phyloP scores from a whole-genome alignment of 192 early-diverging fungal species.

The Phycomyces nitens region DNA sequence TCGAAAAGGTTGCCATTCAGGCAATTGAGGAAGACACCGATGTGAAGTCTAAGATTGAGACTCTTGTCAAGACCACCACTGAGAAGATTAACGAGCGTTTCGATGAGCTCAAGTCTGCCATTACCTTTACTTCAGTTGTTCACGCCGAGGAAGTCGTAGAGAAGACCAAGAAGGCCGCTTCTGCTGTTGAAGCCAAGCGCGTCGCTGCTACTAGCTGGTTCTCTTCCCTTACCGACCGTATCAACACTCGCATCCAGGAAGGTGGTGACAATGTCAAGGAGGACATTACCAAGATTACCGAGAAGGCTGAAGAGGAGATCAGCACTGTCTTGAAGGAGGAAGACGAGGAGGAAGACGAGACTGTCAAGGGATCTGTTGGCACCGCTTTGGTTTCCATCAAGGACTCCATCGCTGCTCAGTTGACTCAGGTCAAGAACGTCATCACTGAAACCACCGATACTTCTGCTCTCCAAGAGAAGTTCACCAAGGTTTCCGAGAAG shows the following conservation, averaged over 20 bases:
- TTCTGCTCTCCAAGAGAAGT: background rate
- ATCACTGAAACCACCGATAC: background rate
- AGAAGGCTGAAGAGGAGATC: background rate
- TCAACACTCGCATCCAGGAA: slow-evolving; percentile 10
- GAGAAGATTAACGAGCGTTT: slow-evolving; percentile 9
- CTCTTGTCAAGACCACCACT: background rate
- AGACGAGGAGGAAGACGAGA: slow-evolving; percentile 4
- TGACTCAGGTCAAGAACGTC: slow-evolving; percentile 2
- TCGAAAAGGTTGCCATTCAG: slow-evolving; percentile 14
- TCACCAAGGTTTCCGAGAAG: background rate
- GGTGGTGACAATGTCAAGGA: slow-evolving; percentile 15
- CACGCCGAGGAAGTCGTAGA: slow-evolving; percentile 6
- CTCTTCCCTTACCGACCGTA: background rate
- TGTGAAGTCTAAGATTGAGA: slow-evolving; percentile 3
- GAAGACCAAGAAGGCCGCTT: slow-evolving; percentile 5
- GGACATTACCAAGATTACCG: slow-evolving; percentile 9
- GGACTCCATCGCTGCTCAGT: no score
- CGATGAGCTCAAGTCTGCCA: slow-evolving; percentile 3
- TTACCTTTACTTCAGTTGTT: background rate
- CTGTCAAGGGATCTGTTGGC: slow-evolving; percentile 8
- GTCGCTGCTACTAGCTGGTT: background rate
- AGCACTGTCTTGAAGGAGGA: slow-evolving; percentile 10
- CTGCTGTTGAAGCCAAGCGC: slow-evolving; percentile 6
- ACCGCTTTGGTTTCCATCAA: no score
- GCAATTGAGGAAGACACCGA: slow-evolving; percentile 1